Evolutionary conservation across 2,329 filamentous ascomycete genomes (phyloP), one percentile per base, ranked within the genome.

Genomic region (Botrytis elliptica): DNA sequence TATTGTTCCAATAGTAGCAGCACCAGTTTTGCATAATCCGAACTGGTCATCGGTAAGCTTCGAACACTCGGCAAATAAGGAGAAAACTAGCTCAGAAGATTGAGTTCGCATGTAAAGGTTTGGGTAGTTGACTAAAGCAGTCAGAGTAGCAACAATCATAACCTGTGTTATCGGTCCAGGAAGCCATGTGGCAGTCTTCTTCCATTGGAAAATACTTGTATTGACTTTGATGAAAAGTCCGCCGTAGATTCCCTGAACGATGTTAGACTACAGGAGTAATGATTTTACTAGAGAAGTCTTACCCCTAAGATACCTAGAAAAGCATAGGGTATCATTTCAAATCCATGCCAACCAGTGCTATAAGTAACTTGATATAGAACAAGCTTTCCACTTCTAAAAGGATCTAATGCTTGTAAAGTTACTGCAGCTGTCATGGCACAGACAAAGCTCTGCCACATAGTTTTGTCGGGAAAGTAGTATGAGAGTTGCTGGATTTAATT

Each of bases 401-500:
- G 96, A 81, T 99, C 96, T 75, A 97, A 89, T 8, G 93, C 93
- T 82, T 98, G 95, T 7, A 99, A 86, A 22, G 94, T 94, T 55
- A 98, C 93, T 29, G 96, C 95, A 25, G 95, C 96, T n/a, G 97
- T 93, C 95, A 98, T 98, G 81, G 96, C 96, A 79, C 96, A 98
- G 59, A 99, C 96, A 80, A 99, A 99, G 79, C 94, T 97, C 82
- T 98, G 96, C 96, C 96, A 99, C 96, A 99, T 98, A 16, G 96
- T 98, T 83, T 98, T 98, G 83, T 98, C 95, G 0, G 96, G 95
- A 78, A 98, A 98, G 83, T 98, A 98, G 82, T 98, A 98, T 0
- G 94, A 97, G 4, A 98, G 86, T 87, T 97, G 94, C 88, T 93
- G n/a, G 8, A 25, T 49, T n/a, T 22, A 18, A 46, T 78, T 55